phyloP scores from a whole-genome alignment of 352 stramenopile species.

The Phytophthora tubulina region DNA sequence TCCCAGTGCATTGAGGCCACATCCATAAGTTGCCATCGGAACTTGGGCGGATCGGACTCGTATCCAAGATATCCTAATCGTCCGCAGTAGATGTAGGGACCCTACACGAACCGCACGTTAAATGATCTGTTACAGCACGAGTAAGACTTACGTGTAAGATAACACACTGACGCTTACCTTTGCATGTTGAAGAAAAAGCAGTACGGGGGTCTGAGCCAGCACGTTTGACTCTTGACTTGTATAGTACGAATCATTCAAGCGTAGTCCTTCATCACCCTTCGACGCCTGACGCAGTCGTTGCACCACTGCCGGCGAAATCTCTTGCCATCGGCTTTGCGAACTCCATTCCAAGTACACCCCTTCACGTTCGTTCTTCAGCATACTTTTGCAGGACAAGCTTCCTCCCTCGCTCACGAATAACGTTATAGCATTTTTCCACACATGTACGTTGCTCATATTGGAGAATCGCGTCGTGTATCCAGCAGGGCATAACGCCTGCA shows the following conservation, averaged over 20 bases:
- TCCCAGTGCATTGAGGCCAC: constrained; percentile 2
- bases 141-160: too few species aligned
- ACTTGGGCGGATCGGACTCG: background rate
- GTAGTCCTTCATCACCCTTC: background rate
- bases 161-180: background rate
- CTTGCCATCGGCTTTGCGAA: background rate
- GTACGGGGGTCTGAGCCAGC: background rate
- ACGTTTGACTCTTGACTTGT: background rate
- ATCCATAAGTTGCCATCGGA: constrained; percentile 7
- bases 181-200: constrained; percentile 6
- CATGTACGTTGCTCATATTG: constrained; percentile 51
- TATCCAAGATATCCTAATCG: constrained; percentile 4
- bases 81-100: constrained; percentile 4
- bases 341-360: background rate
- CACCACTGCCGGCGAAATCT: background rate
- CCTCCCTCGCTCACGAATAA: constrained; percentile 60
- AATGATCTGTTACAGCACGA: background rate
- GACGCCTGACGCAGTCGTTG: background rate
- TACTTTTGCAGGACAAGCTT: background rate
- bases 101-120: background rate
- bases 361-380: background rate
- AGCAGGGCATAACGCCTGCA: constrained; percentile 49
- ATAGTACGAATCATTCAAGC: constrained; percentile 6
- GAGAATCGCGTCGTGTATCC: constrained; percentile 38
- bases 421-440: constrained; percentile 56